These are phyloP conservation scores for Mercurialis annua DNA, from an alignment of 345 rosid genomes.

Conservation along the genomic window DNA sequence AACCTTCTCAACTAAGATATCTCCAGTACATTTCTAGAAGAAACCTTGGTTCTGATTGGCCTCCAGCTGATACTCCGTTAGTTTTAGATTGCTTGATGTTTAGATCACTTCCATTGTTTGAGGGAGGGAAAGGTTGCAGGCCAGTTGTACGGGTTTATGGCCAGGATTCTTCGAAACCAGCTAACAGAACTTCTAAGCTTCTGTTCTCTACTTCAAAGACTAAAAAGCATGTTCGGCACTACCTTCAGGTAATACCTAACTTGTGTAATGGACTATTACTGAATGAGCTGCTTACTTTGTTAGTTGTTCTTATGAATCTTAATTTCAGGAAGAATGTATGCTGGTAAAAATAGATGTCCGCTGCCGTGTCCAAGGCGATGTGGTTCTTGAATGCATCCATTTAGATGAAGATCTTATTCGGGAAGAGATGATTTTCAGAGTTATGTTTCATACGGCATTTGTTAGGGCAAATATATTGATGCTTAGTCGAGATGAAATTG, in stretches of 20 bases:
- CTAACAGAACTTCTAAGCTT: slow-evolving; percentile 82
- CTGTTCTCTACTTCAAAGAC: slow-evolving; percentile 68
- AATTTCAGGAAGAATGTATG: slow-evolving; percentile 73
- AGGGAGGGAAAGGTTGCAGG: slow-evolving; percentile 75
- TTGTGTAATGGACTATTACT: slow-evolving; percentile 20
- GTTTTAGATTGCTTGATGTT: slow-evolving; percentile 83
- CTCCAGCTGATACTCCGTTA: slow-evolving; percentile 88
- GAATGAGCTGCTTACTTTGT: slow-evolving; percentile 10
- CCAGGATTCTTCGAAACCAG: slow-evolving; percentile 69
- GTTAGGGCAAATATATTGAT: slow-evolving; percentile 70
- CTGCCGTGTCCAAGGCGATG: slow-evolving; percentile 90
- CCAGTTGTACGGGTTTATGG: slow-evolving; percentile 85
- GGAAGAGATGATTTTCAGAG: slow-evolving; percentile 80
- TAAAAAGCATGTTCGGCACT: slow-evolving; percentile 58
- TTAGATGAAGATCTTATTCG: slow-evolving; percentile 61
- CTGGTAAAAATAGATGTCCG: slow-evolving; percentile 76
- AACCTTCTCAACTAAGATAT: slow-evolving; percentile 92
- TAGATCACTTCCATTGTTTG: slow-evolving; percentile 69
- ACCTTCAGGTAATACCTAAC: slow-evolving; percentile 52
- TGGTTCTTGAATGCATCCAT: slow-evolving; percentile 90
- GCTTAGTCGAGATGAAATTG: slow-evolving; percentile 74
- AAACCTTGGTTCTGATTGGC: slow-evolving; percentile 85
- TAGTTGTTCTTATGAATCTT: slow-evolving; percentile 27
- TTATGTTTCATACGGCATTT: slow-evolving; percentile 93
- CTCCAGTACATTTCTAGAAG: slow-evolving; percentile 97